Conservation (phyloP, 2,329 filamentous ascomycete genomes). For the Fusarium acutatum region DNA sequence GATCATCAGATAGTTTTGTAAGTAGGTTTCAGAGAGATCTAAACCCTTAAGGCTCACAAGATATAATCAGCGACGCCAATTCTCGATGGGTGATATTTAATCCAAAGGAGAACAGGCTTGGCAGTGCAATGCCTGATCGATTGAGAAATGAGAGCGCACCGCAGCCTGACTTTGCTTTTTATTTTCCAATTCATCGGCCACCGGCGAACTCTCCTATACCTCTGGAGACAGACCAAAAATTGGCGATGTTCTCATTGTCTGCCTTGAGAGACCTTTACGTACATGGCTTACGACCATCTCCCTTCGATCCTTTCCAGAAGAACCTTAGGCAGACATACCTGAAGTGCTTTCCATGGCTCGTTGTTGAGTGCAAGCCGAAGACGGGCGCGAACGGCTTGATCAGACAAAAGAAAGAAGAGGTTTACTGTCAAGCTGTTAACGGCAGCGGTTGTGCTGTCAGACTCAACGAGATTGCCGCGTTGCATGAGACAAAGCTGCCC, state of each 20-base stretch:
- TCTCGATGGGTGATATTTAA: neutral
- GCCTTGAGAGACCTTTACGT: accelerated
- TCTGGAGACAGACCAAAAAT: neutral
- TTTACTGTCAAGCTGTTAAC: slow-evolving; percentile 26
- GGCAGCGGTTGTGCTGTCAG: slow-evolving; percentile 22
- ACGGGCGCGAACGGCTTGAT: too few species aligned
- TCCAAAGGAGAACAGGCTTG: neutral
- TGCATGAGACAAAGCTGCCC: neutral
- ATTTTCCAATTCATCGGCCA: neutral
- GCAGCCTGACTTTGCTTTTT: neutral
- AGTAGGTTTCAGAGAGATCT: neutral
- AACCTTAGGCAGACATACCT: accelerated
- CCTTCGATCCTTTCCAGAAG: neutral
- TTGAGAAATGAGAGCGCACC: neutral
- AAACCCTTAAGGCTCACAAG: neutral
- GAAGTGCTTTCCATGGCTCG: neutral
- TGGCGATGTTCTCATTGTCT: neutral
- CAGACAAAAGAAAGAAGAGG: too few species aligned
- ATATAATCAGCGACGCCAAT: neutral
- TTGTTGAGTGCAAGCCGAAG: neutral
- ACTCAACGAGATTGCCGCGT: slow-evolving; percentile 6
- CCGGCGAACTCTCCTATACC: too few species aligned
- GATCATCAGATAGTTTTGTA: neutral
- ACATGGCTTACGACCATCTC: neutral
- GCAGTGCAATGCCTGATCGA: accelerated